Conservation (phyloP, 2,329 filamentous ascomycete species). For the Monilinia fructigena region DNA sequence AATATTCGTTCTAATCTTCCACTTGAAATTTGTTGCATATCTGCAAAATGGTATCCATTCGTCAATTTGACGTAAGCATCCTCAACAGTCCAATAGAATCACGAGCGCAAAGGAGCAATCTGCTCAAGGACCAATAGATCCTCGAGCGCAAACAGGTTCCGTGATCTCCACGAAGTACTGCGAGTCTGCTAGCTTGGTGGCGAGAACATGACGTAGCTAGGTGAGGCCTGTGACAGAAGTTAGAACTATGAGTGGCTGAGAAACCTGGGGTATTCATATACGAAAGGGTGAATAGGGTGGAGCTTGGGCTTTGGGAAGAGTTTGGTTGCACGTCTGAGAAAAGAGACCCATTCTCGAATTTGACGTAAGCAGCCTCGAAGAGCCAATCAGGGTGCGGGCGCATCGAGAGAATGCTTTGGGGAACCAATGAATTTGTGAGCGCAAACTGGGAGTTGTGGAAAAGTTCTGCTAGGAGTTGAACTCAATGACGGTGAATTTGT, state of each 20-base stretch:
- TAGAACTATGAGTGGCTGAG: background rate
- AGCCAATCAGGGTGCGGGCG: background rate
- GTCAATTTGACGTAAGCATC: background rate
- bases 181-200: background rate
- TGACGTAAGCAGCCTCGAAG: background rate
- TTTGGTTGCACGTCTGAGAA: background rate
- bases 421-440: conserved; percentile 1
- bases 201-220: background rate
- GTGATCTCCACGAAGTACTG: background rate
- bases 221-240: background rate
- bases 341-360: background rate
- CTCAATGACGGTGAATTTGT: background rate
- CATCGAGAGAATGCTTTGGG: background rate
- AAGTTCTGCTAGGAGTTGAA: background rate
- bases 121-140: background rate
- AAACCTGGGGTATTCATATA: background rate
- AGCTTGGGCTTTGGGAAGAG: background rate
- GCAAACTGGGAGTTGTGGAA: background rate
- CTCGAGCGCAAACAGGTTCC: background rate
- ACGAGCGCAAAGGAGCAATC: background rate
- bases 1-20: background rate
- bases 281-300: background rate
- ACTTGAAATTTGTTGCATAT: background rate
- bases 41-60: background rate
- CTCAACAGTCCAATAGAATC: background rate